Evolutionary conservation across 2,329 filamentous ascomycete species (phyloP).

Genomic region (Drechslerella coelobrocha): DNA sequence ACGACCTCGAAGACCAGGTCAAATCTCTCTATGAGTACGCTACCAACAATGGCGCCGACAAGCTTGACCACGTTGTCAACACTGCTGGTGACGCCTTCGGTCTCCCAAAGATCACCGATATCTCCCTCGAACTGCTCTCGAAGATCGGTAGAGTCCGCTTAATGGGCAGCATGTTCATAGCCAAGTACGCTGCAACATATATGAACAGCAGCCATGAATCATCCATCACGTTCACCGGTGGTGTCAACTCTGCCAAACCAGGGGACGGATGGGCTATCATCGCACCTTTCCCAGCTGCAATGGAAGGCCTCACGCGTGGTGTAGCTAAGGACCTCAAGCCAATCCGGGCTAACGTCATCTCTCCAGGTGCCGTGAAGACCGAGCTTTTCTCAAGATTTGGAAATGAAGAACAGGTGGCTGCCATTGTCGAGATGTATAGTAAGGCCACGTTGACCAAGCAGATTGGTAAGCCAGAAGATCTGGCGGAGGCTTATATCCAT

Average conservation of each 20-base stretch:
- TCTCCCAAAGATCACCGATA: slow-evolving; percentile 58
- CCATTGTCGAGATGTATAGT: slow-evolving; percentile 51
- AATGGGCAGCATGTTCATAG: slow-evolving; percentile 63
- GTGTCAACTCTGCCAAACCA: slow-evolving; percentile 63
- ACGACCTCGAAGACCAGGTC: slow-evolving; percentile 62
- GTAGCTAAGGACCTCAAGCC: slow-evolving; percentile 71
- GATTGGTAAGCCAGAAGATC: slow-evolving; percentile 26
- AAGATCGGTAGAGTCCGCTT: slow-evolving; percentile 63
- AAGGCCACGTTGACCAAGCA: slow-evolving; percentile 13
- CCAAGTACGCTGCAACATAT: slow-evolving; percentile 62
- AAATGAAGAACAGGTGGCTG: slow-evolving; percentile 54
- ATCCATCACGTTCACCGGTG: slow-evolving; percentile 67
- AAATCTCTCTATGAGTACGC: slow-evolving; percentile 60
- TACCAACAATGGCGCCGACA: slow-evolving; percentile 54
- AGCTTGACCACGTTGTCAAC: slow-evolving; percentile 66
- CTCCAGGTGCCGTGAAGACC: slow-evolving; percentile 65
- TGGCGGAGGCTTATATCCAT: slow-evolving; percentile 38
- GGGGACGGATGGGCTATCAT: slow-evolving; percentile 61
- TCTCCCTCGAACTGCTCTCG: slow-evolving; percentile 59
- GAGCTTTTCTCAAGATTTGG: slow-evolving; percentile 58
- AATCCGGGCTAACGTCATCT: slow-evolving; percentile 69
- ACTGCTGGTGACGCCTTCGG: slow-evolving; percentile 64
- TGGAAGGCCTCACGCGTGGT: slow-evolving; percentile 64
- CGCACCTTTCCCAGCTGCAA: slow-evolving; percentile 60
- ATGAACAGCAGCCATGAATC: slow-evolving; percentile 59